Conservation (phyloP, 345 rosid genomes). For the Syzygium aqueum region DNA sequence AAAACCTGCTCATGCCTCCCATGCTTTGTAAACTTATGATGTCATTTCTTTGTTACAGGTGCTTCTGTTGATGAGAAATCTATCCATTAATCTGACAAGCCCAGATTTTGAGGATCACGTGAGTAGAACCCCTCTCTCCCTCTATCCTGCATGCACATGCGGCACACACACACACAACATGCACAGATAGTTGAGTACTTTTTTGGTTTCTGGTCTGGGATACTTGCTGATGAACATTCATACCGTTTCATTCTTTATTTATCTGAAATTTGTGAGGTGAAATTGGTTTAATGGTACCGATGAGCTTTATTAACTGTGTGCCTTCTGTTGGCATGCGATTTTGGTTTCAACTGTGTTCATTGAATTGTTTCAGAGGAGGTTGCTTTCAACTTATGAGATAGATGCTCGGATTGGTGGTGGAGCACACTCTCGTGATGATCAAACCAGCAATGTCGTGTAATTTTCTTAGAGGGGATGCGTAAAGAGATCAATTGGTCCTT, state of each 20-base stretch:
- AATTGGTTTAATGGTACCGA: neutral
- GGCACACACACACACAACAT: neutral
- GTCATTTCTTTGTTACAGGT: conserved; percentile 36
- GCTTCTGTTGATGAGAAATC: conserved; percentile 85
- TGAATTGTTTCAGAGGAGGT: conserved; percentile 47
- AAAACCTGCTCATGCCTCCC: neutral
- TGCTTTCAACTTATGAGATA: conserved; percentile 64
- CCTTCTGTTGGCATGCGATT: neutral
- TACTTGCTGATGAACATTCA: neutral
- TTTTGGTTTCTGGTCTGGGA: neutral
- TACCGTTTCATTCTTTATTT: neutral
- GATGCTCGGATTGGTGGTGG: conserved; percentile 18
- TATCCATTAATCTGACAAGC: conserved; percentile 73
- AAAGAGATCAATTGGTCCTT: neutral
- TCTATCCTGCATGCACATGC: neutral
- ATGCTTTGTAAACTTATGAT: neutral
- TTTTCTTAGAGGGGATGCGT: neutral
- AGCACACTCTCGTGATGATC: conserved; percentile 6
- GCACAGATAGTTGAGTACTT: neutral
- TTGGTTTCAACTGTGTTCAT: neutral
- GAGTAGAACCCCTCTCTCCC: conserved; percentile 20
- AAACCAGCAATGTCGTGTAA: conserved; percentile 26
- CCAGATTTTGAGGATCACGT: conserved; percentile 94
- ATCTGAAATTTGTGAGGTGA: neutral
- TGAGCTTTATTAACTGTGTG: neutral